Evolutionary conservation across 768 basidiomycete species (phyloP), one percentile per base, ranked within the genome.

Genomic region (Mycena rosella): DNA sequence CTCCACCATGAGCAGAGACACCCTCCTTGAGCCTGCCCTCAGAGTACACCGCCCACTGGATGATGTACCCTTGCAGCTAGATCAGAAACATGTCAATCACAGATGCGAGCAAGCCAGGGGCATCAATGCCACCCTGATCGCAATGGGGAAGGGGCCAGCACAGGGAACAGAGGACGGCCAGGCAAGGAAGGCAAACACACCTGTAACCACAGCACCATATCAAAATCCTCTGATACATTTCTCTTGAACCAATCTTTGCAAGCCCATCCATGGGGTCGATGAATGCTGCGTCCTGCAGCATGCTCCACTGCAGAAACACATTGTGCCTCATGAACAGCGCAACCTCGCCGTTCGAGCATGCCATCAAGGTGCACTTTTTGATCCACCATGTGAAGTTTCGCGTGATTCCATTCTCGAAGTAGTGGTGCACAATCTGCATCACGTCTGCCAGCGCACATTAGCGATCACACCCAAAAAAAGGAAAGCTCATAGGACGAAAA

Each of bases 1-100:
- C 57, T 96, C 94, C 60, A 89, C 90, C 0, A 96, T 96, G 20
- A 97, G 82, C 0, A n/a, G 92, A 93, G n/a, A 97, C 95, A 69
- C 96, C 96, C 74, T 97, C 96, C 80, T 95, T 93, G 83, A 96
- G 96, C 2, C 88, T 91, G 53, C 94, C 89, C 24, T 92, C 86
- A 1, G 89, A 91, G 77, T 96, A 96, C 0, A 92, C 93, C 30
- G 94, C 91, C 95, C 93, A 91, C 49, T 91, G 89, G 69, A 94
- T 93, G 70, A 87, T 88, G 75, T 93, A 94, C 0, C 90, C 92
- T 73, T 88, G 81, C 52, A 87, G 74, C 80, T 86, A 47, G 18
- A 55, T 5, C 65, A 27, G n/a, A n/a, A 49, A 27, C n/a, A 47
- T 24, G 60, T n/a, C n/a, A 34, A 27, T 20, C 60, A 56, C 55